phyloP scores from a whole-genome alignment of 352 stramenopile genomes.

The Phytophthora brassicae region DNA sequence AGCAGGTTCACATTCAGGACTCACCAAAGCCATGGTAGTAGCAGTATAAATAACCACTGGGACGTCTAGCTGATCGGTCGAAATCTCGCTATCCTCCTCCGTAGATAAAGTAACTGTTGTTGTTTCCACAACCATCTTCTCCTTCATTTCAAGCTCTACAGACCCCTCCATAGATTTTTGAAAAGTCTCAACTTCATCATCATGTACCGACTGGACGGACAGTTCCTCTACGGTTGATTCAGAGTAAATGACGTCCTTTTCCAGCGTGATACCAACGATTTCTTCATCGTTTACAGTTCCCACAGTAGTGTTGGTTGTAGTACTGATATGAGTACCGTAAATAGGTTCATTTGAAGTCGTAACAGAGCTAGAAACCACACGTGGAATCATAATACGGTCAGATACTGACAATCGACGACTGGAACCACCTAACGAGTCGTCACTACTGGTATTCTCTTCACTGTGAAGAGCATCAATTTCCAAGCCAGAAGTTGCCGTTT shows the following conservation, averaged over 20 bases:
- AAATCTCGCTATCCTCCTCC: too few species aligned
- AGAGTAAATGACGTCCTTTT: not conserved
- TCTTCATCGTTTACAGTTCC: not conserved
- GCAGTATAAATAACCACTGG: too few species aligned
- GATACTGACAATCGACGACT: slow-evolving; percentile 10
- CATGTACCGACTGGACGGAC: not conserved
- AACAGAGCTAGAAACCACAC: slow-evolving; percentile 11
- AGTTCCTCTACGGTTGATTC: slow-evolving; percentile 7
- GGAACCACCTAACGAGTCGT: slow-evolving; percentile 17
- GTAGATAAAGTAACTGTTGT: too few species aligned
- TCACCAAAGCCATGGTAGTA: too few species aligned
- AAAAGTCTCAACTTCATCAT: too few species aligned
- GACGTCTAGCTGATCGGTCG: too few species aligned
- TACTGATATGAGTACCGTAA: not conserved
- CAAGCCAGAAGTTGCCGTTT: slow-evolving; percentile 15
- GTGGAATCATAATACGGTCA: slow-evolving; percentile 15
- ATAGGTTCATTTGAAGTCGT: slow-evolving; percentile 1
- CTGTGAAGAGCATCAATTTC: slow-evolving; percentile 20
- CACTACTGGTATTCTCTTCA: slow-evolving; percentile 21
- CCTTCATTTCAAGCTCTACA: too few species aligned
- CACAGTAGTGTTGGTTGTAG: not conserved
- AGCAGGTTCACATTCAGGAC: not conserved
- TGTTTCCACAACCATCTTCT: too few species aligned
- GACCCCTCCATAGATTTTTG: too few species aligned
- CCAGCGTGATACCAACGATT: not conserved